Percentiles rank a stretch among this genome's conserved stretches.
Conservation (phyloP, 352 stramenopile species). For the Pythium insidiosum region DNA sequence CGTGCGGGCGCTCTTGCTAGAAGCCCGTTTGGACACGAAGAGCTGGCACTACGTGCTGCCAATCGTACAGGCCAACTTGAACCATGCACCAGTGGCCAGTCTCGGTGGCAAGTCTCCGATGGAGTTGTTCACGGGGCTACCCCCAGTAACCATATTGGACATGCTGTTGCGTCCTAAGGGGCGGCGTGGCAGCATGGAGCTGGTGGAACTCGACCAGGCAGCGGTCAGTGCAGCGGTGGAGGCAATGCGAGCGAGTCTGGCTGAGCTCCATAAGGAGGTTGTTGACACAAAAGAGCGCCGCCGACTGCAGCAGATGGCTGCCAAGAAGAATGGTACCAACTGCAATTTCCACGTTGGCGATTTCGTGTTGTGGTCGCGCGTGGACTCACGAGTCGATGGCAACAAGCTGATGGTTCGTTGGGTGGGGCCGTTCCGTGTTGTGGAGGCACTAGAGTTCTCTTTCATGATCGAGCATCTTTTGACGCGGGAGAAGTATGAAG, state of each 20-base stretch:
- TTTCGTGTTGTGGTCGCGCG: conserved; percentile 15
- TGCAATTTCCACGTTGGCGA: conserved; percentile 13
- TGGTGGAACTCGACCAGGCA: too few relatives aligned
- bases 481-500: conserved; percentile 10
- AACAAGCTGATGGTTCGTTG: conserved; percentile 15
- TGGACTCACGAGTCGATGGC: conserved; percentile 9
- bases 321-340: background rate
- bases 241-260: background rate
- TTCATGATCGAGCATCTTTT: conserved; percentile 14
- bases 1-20: too few relatives aligned
- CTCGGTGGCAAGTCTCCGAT: too few relatives aligned
- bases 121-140: too few relatives aligned
- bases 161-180: too few relatives aligned
- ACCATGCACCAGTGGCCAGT: too few relatives aligned
- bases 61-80: too few relatives aligned
- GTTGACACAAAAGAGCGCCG: background rate
- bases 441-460: conserved; percentile 6
- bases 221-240: background rate
- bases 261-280: background rate
- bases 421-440: conserved; percentile 13
- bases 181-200: too few relatives aligned
- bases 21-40: too few relatives aligned
- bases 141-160: too few relatives aligned
- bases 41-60: too few relatives aligned
- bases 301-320: background rate